Conservation (phyloP, 768 basidiomycete species). For the Dendrothele bispora region DNA sequence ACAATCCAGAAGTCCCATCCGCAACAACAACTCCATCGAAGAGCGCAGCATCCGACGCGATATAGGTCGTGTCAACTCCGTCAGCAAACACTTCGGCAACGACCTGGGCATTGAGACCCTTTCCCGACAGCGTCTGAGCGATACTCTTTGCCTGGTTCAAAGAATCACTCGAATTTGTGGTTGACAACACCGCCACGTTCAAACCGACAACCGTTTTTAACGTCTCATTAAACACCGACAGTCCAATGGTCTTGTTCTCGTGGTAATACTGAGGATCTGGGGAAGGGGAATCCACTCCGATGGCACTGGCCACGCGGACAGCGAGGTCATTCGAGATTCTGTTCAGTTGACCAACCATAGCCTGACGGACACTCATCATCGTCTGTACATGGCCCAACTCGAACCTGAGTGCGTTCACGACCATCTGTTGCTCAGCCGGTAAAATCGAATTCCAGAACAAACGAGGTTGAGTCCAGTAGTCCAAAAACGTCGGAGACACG, state of each 20-base stretch:
- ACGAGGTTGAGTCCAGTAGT: conserved; percentile 73
- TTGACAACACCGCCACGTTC: neutral
- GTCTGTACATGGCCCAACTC: conserved; percentile 87
- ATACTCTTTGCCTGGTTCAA: neutral
- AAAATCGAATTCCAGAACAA: conserved; percentile 84
- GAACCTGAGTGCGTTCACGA: conserved; percentile 71
- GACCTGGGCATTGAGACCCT: neutral
- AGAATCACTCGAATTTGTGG: neutral
- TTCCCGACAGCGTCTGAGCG: neutral
- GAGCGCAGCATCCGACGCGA: neutral
- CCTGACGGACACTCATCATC: conserved; percentile 62
- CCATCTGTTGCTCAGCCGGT: conserved; percentile 67
- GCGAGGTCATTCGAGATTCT: conserved; percentile 77
- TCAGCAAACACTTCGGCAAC: neutral
- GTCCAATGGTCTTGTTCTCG: neutral
- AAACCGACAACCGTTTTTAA: neutral
- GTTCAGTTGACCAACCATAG: conserved; percentile 66
- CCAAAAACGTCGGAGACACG: conserved; percentile 73
- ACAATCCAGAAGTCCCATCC: no score
- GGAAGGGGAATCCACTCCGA: neutral
- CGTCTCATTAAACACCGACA: neutral
- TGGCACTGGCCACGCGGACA: conserved; percentile 50
- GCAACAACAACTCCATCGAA: no score
- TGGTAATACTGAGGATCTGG: neutral
- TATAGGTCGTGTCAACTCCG: neutral